Evolutionary conservation across 768 basidiomycete genomes (phyloP).

Genomic region (Cantharellus anzutake): DNA sequence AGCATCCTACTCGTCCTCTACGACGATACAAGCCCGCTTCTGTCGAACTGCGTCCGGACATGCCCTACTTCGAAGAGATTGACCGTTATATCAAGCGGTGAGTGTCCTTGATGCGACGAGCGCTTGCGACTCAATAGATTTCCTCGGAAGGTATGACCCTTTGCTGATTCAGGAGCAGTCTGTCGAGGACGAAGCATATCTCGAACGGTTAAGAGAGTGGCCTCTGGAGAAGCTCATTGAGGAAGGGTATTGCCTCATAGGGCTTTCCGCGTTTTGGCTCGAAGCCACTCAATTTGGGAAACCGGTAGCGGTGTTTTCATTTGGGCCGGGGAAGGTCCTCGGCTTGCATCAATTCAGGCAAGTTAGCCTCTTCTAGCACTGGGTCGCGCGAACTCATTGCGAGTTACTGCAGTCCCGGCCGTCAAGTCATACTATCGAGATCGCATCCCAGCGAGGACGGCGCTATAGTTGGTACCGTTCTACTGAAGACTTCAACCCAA

Average conservation of each 20-base stretch:
- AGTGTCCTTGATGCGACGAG: too few relatives aligned
- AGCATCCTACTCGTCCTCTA: too few relatives aligned
- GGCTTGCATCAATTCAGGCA: conserved; percentile 57
- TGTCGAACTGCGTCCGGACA: not conserved
- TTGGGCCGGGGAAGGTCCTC: conserved; percentile 42
- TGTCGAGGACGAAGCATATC: conserved; percentile 38
- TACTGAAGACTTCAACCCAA: conserved; percentile 30
- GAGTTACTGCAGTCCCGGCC: conserved; percentile 27
- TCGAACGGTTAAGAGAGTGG: conserved; percentile 52
- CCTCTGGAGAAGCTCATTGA: conserved; percentile 33
- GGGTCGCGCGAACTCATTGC: not conserved
- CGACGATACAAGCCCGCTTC: not conserved
- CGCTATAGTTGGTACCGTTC: conserved; percentile 34
- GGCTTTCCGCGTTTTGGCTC: conserved; percentile 48
- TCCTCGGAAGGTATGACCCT: conserved; percentile 31
- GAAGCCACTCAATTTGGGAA: conserved; percentile 42
- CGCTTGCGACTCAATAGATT: too few relatives aligned
- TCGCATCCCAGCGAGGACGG: conserved; percentile 39
- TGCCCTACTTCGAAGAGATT: not conserved
- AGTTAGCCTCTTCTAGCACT: conserved; percentile 12
- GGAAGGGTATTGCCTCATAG: conserved; percentile 59
- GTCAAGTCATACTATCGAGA: conserved; percentile 43
- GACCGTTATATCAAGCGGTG: not conserved
- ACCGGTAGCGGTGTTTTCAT: conserved; percentile 42
- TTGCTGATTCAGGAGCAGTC: conserved; percentile 39